Percentiles rank a stretch among this genome's conserved stretches.
phyloP scores from a whole-genome alignment of 2,329 filamentous ascomycete genomes.

The Lojkania enalia region DNA sequence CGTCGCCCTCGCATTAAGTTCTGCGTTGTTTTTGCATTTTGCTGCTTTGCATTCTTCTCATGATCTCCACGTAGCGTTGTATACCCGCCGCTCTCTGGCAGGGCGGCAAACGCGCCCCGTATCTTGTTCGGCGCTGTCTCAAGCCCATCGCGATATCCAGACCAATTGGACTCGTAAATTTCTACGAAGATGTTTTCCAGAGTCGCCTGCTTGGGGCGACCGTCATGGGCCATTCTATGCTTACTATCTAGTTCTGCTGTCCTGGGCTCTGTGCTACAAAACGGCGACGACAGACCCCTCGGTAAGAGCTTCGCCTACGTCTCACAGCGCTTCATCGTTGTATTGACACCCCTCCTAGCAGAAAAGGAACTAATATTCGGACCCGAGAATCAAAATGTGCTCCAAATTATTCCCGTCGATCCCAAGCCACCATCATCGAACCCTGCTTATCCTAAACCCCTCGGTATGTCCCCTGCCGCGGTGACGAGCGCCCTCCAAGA shows the following conservation, averaged over 20 bases:
- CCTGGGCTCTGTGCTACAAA: constrained; percentile 10
- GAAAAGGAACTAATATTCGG: constrained; percentile 15
- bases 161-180: not conserved
- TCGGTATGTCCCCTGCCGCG: constrained; percentile 1
- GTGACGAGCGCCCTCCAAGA: constrained; percentile 33
- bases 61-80: constrained; percentile 11
- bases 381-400: constrained; percentile 18
- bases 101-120: constrained; percentile 10
- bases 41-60: no score
- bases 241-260: constrained; percentile 10
- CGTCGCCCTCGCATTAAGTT: no score
- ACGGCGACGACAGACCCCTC: constrained; percentile 1
- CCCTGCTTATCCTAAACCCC: not conserved
- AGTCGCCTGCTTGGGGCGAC: constrained; percentile 10
- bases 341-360: constrained; percentile 3
- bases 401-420: constrained; percentile 1
- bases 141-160: not conserved
- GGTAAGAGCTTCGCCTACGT: constrained; percentile 11
- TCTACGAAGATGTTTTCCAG: constrained; percentile 5
- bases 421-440: not conserved
- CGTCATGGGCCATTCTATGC: not conserved
- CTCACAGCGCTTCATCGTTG: not conserved
- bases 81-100: constrained; percentile 15
- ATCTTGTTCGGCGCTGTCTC: not conserved
- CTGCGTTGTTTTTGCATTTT: no score